Base-by-base conservation (phyloP, 768 basidiomycete species). In the Coprinopsis cinerea region DNA sequence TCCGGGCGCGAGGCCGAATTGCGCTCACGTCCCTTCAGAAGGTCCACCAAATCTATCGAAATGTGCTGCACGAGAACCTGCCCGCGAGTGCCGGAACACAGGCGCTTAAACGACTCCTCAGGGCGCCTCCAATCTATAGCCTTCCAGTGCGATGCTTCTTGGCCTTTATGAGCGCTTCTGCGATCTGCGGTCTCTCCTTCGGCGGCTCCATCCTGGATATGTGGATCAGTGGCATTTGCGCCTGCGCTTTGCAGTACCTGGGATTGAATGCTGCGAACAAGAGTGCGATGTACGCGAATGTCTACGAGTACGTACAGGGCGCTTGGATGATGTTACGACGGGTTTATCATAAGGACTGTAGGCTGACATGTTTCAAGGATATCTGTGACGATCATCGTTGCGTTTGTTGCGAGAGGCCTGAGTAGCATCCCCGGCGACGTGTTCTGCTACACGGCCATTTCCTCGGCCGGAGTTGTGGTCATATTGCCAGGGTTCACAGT, bases 241-340 rank as follows among this genome's bases (percentile, higher is more conserved):
- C 83, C 9, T 78, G 77, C 50, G 63, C 82, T 44, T 69, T 94
- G 44, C 86, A 89, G 58, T 90, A 85, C 63, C 73, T 93, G 37
- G 88, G 90, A 30, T 69, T 92, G 42, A 85, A 83, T 59, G 82
- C 88, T 7, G 91, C 92, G 2, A 78, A 83, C 56, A 91, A 88
- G 67, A 92, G 86, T 57, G 77, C 88, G 1, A 85, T 90, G 69
- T 94, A 92, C 65, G 90, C 91, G n/a, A 94, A 92, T 59, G 90
- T 94, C 50, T 95, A 93, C 60, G 92, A 95, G 92, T 93, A 63
- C 30, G n/a, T n/a, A n/a, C n/a, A n/a, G n/a, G n/a, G n/a, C n/a
- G n/a, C n/a, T n/a, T n/a, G n/a, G n/a, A n/a, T n/a, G n/a, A n/a
- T n/a, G n/a, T n/a, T n/a, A n/a, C n/a, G n/a, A n/a, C n/a, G 36